Conservation (phyloP, 768 basidiomycete species). For the Phylloporus sp. region DNA sequence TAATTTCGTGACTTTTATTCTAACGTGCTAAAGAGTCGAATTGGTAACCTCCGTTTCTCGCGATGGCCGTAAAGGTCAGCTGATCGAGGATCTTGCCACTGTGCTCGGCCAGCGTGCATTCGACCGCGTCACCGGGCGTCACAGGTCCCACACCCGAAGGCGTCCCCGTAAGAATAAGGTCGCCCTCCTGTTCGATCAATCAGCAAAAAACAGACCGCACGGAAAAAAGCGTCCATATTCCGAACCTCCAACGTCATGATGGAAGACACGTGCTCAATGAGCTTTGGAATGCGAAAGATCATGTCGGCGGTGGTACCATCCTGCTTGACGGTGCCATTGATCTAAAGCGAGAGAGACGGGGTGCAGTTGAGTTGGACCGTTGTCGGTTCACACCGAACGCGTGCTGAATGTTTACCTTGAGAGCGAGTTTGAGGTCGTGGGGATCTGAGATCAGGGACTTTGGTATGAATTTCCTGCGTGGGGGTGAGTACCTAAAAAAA, state of each 20-base stretch:
- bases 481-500: conserved; percentile 8
- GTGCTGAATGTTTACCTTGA: conserved; percentile 74
- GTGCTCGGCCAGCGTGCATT: conserved; percentile 60
- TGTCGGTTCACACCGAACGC: neutral
- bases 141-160: conserved; percentile 87
- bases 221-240: neutral
- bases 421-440: conserved; percentile 67
- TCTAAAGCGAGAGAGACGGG: conserved; percentile 40
- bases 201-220: neutral
- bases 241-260: conserved; percentile 95
- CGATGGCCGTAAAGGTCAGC: conserved; percentile 60
- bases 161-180: conserved; percentile 88
- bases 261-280: conserved; percentile 88
- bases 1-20: conserved; percentile 10
- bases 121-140: conserved; percentile 68
- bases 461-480: conserved; percentile 69
- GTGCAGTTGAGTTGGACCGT: neutral
- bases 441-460: conserved; percentile 64
- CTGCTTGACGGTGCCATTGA: conserved; percentile 82
- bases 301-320: conserved; percentile 82
- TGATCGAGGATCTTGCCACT: conserved; percentile 51
- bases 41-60: conserved; percentile 65
- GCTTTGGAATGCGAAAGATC: conserved; percentile 85
- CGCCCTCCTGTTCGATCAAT: conserved; percentile 61
- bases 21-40: conserved; percentile 39